Percentiles rank a stretch among this genome's conserved stretches.
Conservation (phyloP, 2,329 filamentous ascomycete species). For the Conoideocrella luteorostrata region DNA sequence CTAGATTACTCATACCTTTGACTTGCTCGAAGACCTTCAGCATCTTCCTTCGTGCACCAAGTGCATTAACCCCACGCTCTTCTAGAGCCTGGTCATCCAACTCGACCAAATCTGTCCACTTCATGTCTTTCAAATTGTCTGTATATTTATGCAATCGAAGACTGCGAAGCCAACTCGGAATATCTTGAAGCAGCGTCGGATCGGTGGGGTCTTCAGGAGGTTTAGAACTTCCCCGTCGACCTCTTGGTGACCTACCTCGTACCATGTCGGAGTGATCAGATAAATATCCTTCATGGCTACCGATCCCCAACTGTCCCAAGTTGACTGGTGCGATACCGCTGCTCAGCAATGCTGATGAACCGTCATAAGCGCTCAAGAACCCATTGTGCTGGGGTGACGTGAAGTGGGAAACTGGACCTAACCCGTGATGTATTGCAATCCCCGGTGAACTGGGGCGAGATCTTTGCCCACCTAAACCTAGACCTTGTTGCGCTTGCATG, state of each 20-base stretch:
- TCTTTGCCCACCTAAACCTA: slow-evolving; percentile 59
- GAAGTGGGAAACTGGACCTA: slow-evolving; percentile 63
- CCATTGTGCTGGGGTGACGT: slow-evolving; percentile 90
- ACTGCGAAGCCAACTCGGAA: slow-evolving; percentile 91
- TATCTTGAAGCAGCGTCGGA: slow-evolving; percentile 81
- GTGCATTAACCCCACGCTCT: slow-evolving; percentile 86
- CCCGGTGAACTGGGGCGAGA: slow-evolving; percentile 89
- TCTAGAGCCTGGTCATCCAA: slow-evolving; percentile 91
- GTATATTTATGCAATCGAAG: slow-evolving; percentile 97
- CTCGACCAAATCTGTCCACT: slow-evolving; percentile 89
- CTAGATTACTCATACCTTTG: slow-evolving; percentile 47
- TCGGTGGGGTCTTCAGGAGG: slow-evolving; percentile 97
- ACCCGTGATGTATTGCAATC: slow-evolving; percentile 65
- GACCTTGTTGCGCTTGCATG: slow-evolving; percentile 63
- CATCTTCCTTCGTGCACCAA: slow-evolving; percentile 95
- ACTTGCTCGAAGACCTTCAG: slow-evolving; percentile 99
- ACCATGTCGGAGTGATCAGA: slow-evolving; percentile 91
- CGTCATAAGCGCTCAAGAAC: slow-evolving; percentile 84
- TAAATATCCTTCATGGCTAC: slow-evolving; percentile 74
- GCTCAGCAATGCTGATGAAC: slow-evolving; percentile 60
- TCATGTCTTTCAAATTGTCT: slow-evolving; percentile 93
- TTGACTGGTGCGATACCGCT: slow-evolving; percentile 65
- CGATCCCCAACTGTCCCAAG: slow-evolving; percentile 64
- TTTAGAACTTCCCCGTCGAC: slow-evolving; percentile 89
- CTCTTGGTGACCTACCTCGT: slow-evolving; percentile 85